Percentiles rank a stretch among this genome's conserved stretches.
These are phyloP conservation scores for Cercophora sp. DNA, from an alignment of 495 filamentous ascomycete genomes.

Conservation along the genomic window DNA sequence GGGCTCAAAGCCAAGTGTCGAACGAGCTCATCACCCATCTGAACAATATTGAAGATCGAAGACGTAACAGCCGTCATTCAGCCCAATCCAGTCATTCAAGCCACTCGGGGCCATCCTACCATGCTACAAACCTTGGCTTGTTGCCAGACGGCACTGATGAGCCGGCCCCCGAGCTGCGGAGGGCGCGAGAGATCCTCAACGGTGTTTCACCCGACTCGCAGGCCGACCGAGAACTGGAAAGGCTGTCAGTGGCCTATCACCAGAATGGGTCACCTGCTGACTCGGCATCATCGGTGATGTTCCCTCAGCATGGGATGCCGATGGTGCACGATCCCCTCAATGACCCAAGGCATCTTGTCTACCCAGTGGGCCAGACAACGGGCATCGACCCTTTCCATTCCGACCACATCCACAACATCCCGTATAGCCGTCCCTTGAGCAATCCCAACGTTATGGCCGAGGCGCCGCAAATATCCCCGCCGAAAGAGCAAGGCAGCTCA, in stretches of 20 bases:
- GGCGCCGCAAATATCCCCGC: constrained; percentile 21
- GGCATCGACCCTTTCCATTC: constrained; percentile 94
- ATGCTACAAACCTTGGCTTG: constrained; percentile 27
- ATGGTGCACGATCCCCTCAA: constrained; percentile 46
- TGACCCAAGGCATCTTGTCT: constrained; percentile 80
- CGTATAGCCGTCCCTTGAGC: constrained; percentile 59
- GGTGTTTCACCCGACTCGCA: constrained; percentile 75
- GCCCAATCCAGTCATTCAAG: constrained; percentile 39
- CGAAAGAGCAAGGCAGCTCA: constrained; percentile 32
- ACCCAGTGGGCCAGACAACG: constrained; percentile 82
- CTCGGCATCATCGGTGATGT: constrained; percentile 42
- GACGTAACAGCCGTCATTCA: constrained; percentile 39
- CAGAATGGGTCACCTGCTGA: constrained; percentile 52
- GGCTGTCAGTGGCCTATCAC: constrained; percentile 66
- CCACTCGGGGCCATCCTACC: constrained; percentile 29
- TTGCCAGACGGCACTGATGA: constrained; percentile 54
- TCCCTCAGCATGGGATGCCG: constrained; percentile 35
- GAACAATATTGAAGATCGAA: constrained; percentile 42
- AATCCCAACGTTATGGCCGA: constrained; percentile 30
- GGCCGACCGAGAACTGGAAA: constrained; percentile 72
- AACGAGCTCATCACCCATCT: constrained; percentile 49
- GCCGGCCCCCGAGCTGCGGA: constrained; percentile 76
- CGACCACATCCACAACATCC: constrained; percentile 90
- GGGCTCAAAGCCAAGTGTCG: constrained; percentile 60
- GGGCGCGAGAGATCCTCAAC: constrained; percentile 83